Evolutionary conservation across 1,284 basidiomycete species (phyloP), one percentile per base, ranked within the genome.

Genomic region (Ustanciosporium gigantosporum): DNA sequence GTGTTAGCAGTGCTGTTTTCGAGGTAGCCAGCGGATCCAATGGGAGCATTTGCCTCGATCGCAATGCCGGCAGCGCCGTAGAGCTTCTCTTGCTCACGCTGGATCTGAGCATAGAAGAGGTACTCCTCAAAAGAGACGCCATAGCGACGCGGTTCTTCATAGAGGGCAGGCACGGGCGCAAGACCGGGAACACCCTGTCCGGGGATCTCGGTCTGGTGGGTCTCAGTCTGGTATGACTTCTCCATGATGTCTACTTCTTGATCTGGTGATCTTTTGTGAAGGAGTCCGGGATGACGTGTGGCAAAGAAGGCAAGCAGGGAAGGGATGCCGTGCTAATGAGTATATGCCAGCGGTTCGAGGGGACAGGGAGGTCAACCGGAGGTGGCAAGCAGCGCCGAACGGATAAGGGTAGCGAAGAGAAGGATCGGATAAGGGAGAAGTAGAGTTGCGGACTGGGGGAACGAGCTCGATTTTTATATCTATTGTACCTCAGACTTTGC

Each of bases 81-180:
- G 17, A 57, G 45, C 27, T 53, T 48, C 15, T 64, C 60, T 25
- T 64, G 52, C 20, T 52, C 53, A 19, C 60, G 60, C 46, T 64
- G 60, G 36, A 64, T 44, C 29, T 50, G 53, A 15, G 60, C 60
- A 21, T 56, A 64, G 40, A 57, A 57, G 47, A 57, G 51, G 53
- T 64, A 64, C 49, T 64, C 60, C 36, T 64, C 60, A 16, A 64
- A 46, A 15, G 46, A 37, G 25, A 56, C 25, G 7, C 29, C 46
- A 25, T 24, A 25, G 38, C 27, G 35, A 32, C 39, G 22, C 7
- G 50, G 44, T 0, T 36, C 51, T 25, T 61, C 51, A 41, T 61
- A 61, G 16, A 50, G 32, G 14, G 58, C 58, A 19, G 58, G 58
- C 2, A 61, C 51, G 17, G 58, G 58, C 7, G 39, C 27, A 7